Evolutionary conservation across 192 early-diverging fungal genomes (phyloP), one percentile per base, ranked within the genome.

Genomic region (Mortierella claussenii): DNA sequence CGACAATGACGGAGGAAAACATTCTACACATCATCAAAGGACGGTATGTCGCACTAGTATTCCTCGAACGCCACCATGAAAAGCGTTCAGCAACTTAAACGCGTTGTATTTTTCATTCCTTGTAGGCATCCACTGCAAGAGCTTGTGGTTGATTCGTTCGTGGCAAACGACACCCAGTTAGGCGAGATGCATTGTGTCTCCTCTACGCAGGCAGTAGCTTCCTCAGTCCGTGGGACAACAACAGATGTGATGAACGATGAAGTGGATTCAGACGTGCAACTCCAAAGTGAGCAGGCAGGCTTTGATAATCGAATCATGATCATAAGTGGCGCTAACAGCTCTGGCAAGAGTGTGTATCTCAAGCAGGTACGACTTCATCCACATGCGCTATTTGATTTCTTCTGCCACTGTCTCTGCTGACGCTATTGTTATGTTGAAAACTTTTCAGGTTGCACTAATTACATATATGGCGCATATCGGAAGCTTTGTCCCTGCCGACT

Each of bases 381-480:
- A 21, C 32, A 40, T 3, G 4, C n/a, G 37, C 15, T 15, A 36
- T 42, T 37, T 3, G 33, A 3, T 31, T 1, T 37, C 20, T 42
- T 26, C 13, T n/a, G n/a, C n/a, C 6, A 53, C 3, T 47, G 31
- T 7, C 6, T n/a, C n/a, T n/a, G n/a, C n/a, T 18, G 47, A 4
- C 13, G 17, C 10, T n/a, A 0, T 42, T 40, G 3, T 43, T 18
- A 20, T 46, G n/a, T 42, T 21, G 15, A 5, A 8, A 31, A 1
- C 5, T 2, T 55, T 32, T 2, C 26, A 90, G 87, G 78, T 93
- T 44, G 95, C 90, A 5, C 60, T 97, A 23, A 93, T 95, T 60
- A 83, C 84, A 2, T 94, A 89, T 55, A 92, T 96, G 95, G 93
- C 95, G 13, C 96, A 96, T 64, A 86, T 96, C 31, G 96, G 96